These are phyloP conservation scores for Penicillium malachiteum DNA, from an alignment of 495 filamentous ascomycete species.

Conservation along the genomic window DNA sequence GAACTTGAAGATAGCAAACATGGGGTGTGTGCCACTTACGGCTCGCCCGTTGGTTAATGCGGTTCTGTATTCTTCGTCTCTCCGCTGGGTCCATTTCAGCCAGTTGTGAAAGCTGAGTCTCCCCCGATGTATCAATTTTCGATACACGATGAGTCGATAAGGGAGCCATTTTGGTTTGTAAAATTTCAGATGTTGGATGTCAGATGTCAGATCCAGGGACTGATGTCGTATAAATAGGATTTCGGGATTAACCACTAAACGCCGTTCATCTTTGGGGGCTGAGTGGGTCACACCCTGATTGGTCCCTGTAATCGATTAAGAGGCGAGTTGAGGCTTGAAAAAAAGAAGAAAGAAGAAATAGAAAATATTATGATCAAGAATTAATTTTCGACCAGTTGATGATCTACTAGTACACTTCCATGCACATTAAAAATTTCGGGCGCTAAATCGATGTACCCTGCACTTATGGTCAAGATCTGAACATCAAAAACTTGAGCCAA, in stretches of 20 bases:
- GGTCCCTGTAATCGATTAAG: too few species aligned
- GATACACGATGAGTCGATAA: not conserved
- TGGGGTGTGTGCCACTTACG: conserved; percentile 15
- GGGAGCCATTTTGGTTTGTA: not conserved
- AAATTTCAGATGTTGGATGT: not conserved
- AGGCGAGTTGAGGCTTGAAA: too few species aligned
- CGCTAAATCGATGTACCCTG: too few species aligned
- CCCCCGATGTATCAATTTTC: not conserved
- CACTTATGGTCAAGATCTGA: too few species aligned
- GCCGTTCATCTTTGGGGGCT: not conserved
- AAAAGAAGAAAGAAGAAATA: too few species aligned
- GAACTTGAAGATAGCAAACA: not conserved
- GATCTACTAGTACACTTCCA: too few species aligned
- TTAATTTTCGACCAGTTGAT: too few species aligned
- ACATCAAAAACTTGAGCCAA: too few species aligned
- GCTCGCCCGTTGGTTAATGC: conserved; percentile 27
- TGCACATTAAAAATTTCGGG: too few species aligned
- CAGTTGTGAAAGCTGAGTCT: not conserved
- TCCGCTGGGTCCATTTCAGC: conserved; percentile 14
- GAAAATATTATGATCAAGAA: too few species aligned
- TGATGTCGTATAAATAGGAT: not conserved
- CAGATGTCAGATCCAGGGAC: not conserved
- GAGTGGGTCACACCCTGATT: too few species aligned
- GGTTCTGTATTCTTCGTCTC: conserved; percentile 23
- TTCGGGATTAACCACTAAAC: not conserved